Base-by-base conservation (phyloP, 306 rosid species). In the Vigna angularis region DNA sequence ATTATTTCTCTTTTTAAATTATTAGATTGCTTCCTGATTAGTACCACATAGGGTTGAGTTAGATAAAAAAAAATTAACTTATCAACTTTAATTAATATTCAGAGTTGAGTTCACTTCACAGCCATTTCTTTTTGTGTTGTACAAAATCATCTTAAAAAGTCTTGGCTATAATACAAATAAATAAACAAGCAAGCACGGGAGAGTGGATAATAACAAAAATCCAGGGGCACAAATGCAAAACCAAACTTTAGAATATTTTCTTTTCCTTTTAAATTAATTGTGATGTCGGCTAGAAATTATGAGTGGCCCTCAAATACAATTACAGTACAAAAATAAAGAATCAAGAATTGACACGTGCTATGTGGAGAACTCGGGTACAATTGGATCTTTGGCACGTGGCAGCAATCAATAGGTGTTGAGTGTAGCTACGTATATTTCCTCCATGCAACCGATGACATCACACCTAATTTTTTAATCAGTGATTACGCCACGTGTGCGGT, bases 381-480 rank as follows among this genome's bases (percentile, higher is more conserved):
- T 44, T 45, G 17, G 40, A 53, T 61, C 45, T 7, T 17, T 6
- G 1, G 47, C 79, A 79, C 85, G 83, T 85, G 95, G 90, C 84
- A 9, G 18, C 16, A 3, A 15, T 0, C 48, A 18, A 28, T 38
- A 30, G 34, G 22, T 1, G 15, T 22, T 32, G 44, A 34, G 20
- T 62, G 47, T 16, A 32, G 74, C 75, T 59, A 77, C 81, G 81
- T 65, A 15, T 36, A 73, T 66, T 86, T 64, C 67, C 68, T 73
- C 86, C 90, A 87, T 81, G 87, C 87, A 86, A 73, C 15, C 52
- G 55, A 63, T 84, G 86, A 85, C 77, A 47, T 83, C 82, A 84
- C 45, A 45, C 7, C 12, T 0, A 34, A 5, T 36, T 28, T 65
- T 64, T 64, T 36, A 6, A 18, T 30, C 52, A 0, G 11, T 48